Conservation (phyloP, 306 rosid species). For the Hippophae tibetana region DNA sequence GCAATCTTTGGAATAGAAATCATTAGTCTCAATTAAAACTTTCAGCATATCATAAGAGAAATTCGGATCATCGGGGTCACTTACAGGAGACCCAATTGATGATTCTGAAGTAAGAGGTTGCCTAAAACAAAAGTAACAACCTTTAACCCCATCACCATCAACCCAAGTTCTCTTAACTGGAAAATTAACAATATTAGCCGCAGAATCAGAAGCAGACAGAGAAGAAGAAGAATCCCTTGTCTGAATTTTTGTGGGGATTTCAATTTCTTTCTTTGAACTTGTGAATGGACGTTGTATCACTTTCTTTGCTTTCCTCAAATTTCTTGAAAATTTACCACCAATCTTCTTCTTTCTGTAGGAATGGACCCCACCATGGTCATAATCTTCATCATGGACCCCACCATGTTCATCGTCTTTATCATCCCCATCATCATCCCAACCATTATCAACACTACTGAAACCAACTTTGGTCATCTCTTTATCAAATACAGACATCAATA, state of each 20-base stretch:
- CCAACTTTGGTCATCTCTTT: slow-evolving; percentile 33
- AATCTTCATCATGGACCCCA: slow-evolving; percentile 12
- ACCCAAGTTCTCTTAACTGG: slow-evolving; percentile 28
- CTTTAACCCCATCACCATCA: slow-evolving; percentile 12
- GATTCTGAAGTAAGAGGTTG: slow-evolving; percentile 40
- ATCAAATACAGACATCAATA: slow-evolving; percentile 43
- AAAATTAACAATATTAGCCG: background rate
- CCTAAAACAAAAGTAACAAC: slow-evolving; percentile 52
- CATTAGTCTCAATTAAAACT: slow-evolving; percentile 54
- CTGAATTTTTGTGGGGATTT: slow-evolving; percentile 21
- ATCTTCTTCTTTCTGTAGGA: slow-evolving; percentile 18
- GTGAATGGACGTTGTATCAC: slow-evolving; percentile 33
- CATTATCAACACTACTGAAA: slow-evolving; percentile 19
- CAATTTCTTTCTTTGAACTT: slow-evolving; percentile 24
- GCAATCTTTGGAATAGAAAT: slow-evolving; percentile 61
- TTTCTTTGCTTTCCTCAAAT: slow-evolving; percentile 26
- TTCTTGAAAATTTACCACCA: slow-evolving; percentile 16
- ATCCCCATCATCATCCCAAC: slow-evolving; percentile 3
- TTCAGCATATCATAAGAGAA: slow-evolving; percentile 48
- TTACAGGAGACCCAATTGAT: slow-evolving; percentile 26
- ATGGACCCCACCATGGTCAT: background rate
- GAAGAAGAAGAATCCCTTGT: slow-evolving; percentile 17
- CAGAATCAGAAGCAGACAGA: slow-evolving; percentile 4
- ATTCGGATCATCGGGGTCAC: slow-evolving; percentile 54
- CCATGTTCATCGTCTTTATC: slow-evolving; percentile 27